Percentiles rank a stretch among this genome's conserved stretches.
phyloP scores from a whole-genome alignment of 495 filamentous ascomycete genomes.

The Jackrogersella multiformis region DNA sequence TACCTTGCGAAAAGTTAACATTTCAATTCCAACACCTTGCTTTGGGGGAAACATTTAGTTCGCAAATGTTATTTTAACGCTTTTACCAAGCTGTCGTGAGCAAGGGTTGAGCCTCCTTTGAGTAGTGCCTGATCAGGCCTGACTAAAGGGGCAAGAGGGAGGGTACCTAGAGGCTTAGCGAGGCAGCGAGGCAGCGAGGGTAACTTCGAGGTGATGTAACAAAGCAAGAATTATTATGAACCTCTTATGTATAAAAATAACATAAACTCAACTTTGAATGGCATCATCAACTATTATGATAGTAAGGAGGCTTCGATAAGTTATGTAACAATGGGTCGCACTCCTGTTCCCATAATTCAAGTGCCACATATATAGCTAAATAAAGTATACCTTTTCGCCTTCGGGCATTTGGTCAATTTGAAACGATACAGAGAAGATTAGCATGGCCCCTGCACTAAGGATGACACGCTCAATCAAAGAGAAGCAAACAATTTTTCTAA shows the following conservation, averaged over 20 bases:
- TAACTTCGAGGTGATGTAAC: constrained; percentile 9
- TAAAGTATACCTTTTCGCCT: constrained; percentile 50
- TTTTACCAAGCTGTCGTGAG: not conserved
- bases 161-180: not conserved
- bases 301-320: too few relatives aligned
- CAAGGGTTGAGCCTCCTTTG: not conserved
- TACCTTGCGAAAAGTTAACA: not conserved
- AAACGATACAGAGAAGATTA: constrained; percentile 67
- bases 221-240: too few relatives aligned
- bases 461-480: constrained; percentile 99
- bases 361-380: constrained; percentile 4
- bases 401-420: constrained; percentile 83
- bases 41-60: not conserved
- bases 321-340: too few relatives aligned
- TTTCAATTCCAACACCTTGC: not conserved
- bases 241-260: too few relatives aligned
- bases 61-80: not conserved
- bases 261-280: too few relatives aligned
- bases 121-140: constrained; percentile 20
- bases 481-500: constrained; percentile 85
- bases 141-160: constrained; percentile 10
- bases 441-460: constrained; percentile 99
- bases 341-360: too few relatives aligned
- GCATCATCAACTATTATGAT: too few relatives aligned
- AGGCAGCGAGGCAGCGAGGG: too few relatives aligned